Conservation (phyloP, 768 basidiomycete species). For the Boletus rex-veris region DNA sequence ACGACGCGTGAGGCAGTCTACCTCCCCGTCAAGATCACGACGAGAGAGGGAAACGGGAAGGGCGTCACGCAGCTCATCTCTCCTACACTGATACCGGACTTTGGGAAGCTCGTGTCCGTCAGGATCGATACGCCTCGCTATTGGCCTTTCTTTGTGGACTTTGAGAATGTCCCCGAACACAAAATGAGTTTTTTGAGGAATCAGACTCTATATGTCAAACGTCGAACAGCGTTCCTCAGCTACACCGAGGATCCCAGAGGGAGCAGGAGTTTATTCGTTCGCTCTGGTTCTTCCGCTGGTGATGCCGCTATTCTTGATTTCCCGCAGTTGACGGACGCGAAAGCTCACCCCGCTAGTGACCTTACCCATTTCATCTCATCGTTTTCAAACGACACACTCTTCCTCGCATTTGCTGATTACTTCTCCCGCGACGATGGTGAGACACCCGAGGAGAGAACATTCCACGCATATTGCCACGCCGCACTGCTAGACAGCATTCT, state of each 20-base stretch:
- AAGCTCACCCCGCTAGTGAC: slow-evolving; percentile 66
- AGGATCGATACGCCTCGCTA: slow-evolving; percentile 92
- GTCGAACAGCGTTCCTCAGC: slow-evolving; percentile 86
- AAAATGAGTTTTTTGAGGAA: slow-evolving; percentile 64
- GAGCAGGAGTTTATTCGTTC: slow-evolving; percentile 85
- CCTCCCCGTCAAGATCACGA: slow-evolving; percentile 84
- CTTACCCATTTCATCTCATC: slow-evolving; percentile 83
- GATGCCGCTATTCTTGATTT: slow-evolving; percentile 86
- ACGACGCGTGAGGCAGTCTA: slow-evolving; percentile 90
- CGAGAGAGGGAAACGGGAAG: slow-evolving; percentile 59
- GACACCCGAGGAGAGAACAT: slow-evolving; percentile 55
- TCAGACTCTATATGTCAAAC: slow-evolving; percentile 89
- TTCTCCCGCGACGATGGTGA: slow-evolving; percentile 62
- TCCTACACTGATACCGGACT: slow-evolving; percentile 88
- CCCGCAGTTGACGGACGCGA: slow-evolving; percentile 66
- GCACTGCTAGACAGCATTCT: slow-evolving; percentile 81
- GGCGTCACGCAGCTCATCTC: slow-evolving; percentile 82
- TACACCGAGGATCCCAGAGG: slow-evolving; percentile 94
- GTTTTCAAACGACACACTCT: slow-evolving; percentile 77
- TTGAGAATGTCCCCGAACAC: slow-evolving; percentile 63
- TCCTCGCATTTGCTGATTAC: slow-evolving; percentile 79
- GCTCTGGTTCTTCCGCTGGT: slow-evolving; percentile 80
- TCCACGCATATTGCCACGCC: slow-evolving; percentile 73
- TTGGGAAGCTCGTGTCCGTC: slow-evolving; percentile 77
- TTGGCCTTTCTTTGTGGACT: slow-evolving; percentile 88